Base-by-base conservation (phyloP, 2,329 filamentous ascomycete species). In the Pseudodiploospora longispora region DNA sequence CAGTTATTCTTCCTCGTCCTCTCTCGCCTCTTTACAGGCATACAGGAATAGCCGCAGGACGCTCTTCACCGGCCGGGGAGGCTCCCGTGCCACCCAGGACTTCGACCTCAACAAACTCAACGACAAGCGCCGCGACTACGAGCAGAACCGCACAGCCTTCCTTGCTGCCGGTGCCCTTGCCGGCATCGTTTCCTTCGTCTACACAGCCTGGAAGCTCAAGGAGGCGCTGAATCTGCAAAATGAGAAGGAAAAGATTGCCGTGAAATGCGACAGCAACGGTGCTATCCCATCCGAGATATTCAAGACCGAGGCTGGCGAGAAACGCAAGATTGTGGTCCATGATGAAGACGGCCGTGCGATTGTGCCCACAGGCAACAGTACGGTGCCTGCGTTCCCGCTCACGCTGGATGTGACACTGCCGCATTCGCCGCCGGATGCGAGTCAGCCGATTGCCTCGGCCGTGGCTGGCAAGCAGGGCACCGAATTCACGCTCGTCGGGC, bases 401-500 rank as follows among this genome's bases (percentile, higher is more conserved):
- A 81, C 75, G 3, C 76, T 95, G 44, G 69, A 74, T 10, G 65
- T 95, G 2, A 77, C 81, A 7, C 62, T 70, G 6, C 51, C 59
- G 9, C 38, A 54, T 5, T 47, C 58, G 3, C 10, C 28, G n/a
- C n/a, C 27, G 10, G 39, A 45, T 30, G 8, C 30, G 8, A 31
- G 43, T 10, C 44, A 47, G 6, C 64, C 66, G n/a, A 61, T 64
- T 39, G 59, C 62, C 6, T 58, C 62, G n/a, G 65, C 65, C 37
- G 52, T 66, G 44, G 55, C 53, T 10, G 52, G 69, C 42, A 63
- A 68, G 40, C 59, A 68, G 47, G 74, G 64, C 50, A 78, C 63
- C 56, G 85, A 95, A 56, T 97, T 96, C 63, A 90, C 88, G 27
- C 75, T 97, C 0, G 76, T 97, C 6, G 93, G 93, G 0, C 69